phyloP scores from a whole-genome alignment of 2,329 filamentous ascomycete genomes.

The Fusarium denticulatum region DNA sequence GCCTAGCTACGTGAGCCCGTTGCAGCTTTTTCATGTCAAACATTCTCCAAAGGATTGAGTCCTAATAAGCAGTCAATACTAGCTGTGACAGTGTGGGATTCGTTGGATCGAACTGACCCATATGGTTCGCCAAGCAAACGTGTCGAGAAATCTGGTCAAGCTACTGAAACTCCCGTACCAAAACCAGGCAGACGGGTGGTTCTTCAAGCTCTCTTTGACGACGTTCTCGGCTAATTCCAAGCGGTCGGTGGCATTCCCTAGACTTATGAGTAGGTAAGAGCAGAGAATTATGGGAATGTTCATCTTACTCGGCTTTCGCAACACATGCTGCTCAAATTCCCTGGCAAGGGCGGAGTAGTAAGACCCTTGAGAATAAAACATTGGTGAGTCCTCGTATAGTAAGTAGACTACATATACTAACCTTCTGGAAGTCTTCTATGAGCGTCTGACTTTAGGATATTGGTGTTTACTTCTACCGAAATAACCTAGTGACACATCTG shows the following conservation, averaged over 20 bases:
- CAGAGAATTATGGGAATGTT: accelerated
- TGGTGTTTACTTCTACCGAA: neutral
- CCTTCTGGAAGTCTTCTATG: neutral
- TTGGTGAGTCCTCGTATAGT: accelerated
- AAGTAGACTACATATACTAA: accelerated
- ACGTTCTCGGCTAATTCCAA: neutral
- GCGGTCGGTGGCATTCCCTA: neutral
- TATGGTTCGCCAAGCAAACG: neutral
- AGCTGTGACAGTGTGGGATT: accelerated
- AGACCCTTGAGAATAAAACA: neutral
- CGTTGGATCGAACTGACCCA: accelerated
- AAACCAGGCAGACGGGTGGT: neutral
- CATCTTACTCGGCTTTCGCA: neutral
- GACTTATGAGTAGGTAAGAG: accelerated
- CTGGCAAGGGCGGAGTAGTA: neutral
- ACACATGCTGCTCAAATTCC: neutral
- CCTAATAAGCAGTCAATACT: neutral
- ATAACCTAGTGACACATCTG: neutral
- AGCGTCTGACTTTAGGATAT: neutral
- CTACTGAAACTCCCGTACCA: neutral
- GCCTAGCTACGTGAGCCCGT: neutral
- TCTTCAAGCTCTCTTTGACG: neutral
- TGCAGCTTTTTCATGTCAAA: neutral
- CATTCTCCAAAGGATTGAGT: neutral
- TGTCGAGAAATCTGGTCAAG: neutral